Evolutionary conservation across 768 basidiomycete species (phyloP), one percentile per base, ranked within the genome.

Genomic region (Hericium coralloides): DNA sequence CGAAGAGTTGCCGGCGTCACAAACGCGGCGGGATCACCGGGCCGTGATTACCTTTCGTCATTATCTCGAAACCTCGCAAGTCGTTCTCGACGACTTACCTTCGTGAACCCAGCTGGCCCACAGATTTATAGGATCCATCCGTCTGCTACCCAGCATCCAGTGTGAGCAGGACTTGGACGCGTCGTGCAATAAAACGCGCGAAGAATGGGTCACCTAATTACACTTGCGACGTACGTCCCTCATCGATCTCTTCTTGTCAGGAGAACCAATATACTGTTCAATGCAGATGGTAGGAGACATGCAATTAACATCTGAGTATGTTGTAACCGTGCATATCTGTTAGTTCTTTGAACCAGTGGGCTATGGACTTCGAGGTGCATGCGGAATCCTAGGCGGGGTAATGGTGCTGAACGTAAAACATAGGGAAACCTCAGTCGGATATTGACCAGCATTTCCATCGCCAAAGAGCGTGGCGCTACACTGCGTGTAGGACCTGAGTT

Each of bases 311-410:
- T 36, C 49, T 20, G 38, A 37, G 15, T 51, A 12, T 36, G 59
- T 22, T 10, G 26, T 18, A 53, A 26, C 9, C 41, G 36, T 9
- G 25, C 9, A 43, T 7, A 36, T 14, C 14, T 36, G 8, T 45
- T 48, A 95, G 93, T 68, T 94, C 93, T 15, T 76, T 99, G 26
- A 95, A 98, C 66, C 95, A 99, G 72, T 98, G 95, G 93, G 90
- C 97, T 7, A 73, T 98, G 39, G 95, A 98, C 69, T 98, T 98
- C 60, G 84, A 95, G 67, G 94, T 88, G 65, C 59, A 74, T 60
- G 14, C 26, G 12, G n/a, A 2, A 9, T 3, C 41, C 14, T 18
- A 25, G 22, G 7, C 3, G 15, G 49, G 38, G 50, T 47, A 49
- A 36, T 14, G 15, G 9, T 20, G 43, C 14, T 23, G 1, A n/a